Conservation (phyloP, 2,329 filamentous ascomycete genomes). For the Scopulariopsis brevicaulis region DNA sequence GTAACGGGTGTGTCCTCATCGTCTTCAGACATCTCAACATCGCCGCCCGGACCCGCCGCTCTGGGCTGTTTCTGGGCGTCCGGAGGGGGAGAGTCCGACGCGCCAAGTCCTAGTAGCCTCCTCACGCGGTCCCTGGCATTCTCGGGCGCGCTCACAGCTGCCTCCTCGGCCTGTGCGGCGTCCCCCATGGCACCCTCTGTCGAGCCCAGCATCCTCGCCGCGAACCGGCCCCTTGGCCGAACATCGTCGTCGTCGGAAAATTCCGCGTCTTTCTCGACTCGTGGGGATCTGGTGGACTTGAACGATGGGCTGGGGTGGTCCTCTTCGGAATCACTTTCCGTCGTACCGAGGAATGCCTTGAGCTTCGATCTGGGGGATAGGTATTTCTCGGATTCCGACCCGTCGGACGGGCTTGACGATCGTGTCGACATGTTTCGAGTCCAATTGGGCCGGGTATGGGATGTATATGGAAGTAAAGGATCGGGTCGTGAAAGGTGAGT, state of each 20-base stretch:
- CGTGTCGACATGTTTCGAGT: slow-evolving; percentile 1
- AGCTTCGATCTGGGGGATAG: slow-evolving; percentile 44
- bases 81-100: slow-evolving; percentile 12
- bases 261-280: slow-evolving; percentile 1
- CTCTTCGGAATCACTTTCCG: slow-evolving; percentile 40
- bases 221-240: slow-evolving; percentile 51
- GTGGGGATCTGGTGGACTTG: slow-evolving; percentile 5
- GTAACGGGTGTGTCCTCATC: slow-evolving; percentile 28
- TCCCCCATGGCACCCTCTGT: slow-evolving; percentile 9
- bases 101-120: slow-evolving; percentile 24
- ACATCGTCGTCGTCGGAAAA: slow-evolving; percentile 19
- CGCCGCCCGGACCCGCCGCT: slow-evolving; percentile 16
- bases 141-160: slow-evolving; percentile 11
- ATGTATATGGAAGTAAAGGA: not conserved
- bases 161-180: not conserved
- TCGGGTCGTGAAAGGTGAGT: not conserved
- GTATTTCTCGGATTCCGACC: not conserved
- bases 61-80: slow-evolving; percentile 16
- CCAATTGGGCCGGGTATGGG: not conserved
- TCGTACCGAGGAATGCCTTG: slow-evolving; percentile 35
- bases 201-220: slow-evolving; percentile 46
- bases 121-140: slow-evolving; percentile 29
- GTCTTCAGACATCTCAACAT: slow-evolving; percentile 22
- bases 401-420: not conserved
- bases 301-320: slow-evolving; percentile 10